A percentile compares a stretch with the other conserved stretches of the same genome.
Conservation (phyloP, 495 filamentous ascomycete genomes). For the Xylaria castorea region DNA sequence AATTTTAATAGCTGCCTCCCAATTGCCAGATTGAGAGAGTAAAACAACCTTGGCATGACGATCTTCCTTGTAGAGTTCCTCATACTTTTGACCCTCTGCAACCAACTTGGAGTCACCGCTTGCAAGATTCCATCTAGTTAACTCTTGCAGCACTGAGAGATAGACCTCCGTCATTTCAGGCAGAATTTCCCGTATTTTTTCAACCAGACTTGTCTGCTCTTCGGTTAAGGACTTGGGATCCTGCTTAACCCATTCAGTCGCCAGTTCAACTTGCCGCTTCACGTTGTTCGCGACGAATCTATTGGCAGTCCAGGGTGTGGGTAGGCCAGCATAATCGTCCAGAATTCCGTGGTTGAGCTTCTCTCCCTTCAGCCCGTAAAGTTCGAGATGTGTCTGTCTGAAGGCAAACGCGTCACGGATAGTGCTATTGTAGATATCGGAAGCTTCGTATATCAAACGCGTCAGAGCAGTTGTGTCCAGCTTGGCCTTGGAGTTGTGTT, state of each 20-base stretch:
- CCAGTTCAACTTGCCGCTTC: slow-evolving; percentile 61
- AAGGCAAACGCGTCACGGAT: slow-evolving; percentile 78
- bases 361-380: slow-evolving; percentile 73
- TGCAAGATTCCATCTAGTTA: slow-evolving; percentile 46
- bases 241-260: slow-evolving; percentile 42
- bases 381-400: slow-evolving; percentile 65
- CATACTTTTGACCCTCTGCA: slow-evolving; percentile 45
- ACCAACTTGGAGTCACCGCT: slow-evolving; percentile 45
- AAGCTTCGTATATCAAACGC: slow-evolving; percentile 71
- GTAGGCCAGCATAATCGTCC: slow-evolving; percentile 65
- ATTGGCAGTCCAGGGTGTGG: slow-evolving; percentile 82
- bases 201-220: slow-evolving; percentile 35
- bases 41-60: slow-evolving; percentile 50
- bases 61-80: slow-evolving; percentile 46
- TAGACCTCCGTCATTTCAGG: slow-evolving; percentile 55
- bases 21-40: slow-evolving; percentile 71
- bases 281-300: slow-evolving; percentile 63
- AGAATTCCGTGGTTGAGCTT: slow-evolving; percentile 73
- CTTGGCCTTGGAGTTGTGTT: slow-evolving; percentile 66
- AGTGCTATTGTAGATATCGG: slow-evolving; percentile 75
- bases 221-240: slow-evolving; percentile 35
- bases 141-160: slow-evolving; percentile 51
- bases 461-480: slow-evolving; percentile 55
- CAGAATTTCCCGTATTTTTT: slow-evolving; percentile 46
- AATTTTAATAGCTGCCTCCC: slow-evolving; percentile 70